A percentile compares a stretch with the other conserved stretches of the same genome.
These are phyloP conservation scores for Ogataea pilisensis DNA, from an alignment of 805 yeast species.

Conservation along the genomic window DNA sequence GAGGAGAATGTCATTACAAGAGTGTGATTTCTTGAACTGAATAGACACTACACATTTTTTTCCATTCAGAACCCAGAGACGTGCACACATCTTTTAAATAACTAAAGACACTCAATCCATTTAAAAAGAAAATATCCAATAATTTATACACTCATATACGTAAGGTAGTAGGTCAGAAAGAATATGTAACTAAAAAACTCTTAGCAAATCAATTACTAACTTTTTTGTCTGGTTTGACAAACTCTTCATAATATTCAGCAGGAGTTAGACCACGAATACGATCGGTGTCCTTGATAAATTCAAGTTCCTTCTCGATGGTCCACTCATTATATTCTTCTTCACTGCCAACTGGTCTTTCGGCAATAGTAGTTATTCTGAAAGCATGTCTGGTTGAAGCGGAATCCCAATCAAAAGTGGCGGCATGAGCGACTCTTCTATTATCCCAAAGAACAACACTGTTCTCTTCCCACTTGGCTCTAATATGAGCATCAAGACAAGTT, in stretches of 20 bases:
- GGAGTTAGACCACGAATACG: slow-evolving; percentile 26
- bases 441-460: slow-evolving; percentile 68
- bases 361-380: slow-evolving; percentile 62
- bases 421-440: slow-evolving; percentile 59
- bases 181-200: background rate
- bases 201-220: background rate
- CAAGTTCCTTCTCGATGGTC: slow-evolving; percentile 10
- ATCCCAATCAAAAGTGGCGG: slow-evolving; percentile 65
- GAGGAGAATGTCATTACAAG: too few relatives aligned
- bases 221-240: background rate
- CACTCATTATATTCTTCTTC: slow-evolving; percentile 15
- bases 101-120: too few relatives aligned
- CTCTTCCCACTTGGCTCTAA: slow-evolving; percentile 62
- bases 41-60: too few relatives aligned
- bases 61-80: too few relatives aligned
- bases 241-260: background rate
- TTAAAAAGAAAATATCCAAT: background rate
- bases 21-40: too few relatives aligned
- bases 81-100: too few relatives aligned
- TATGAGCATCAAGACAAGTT: slow-evolving; percentile 49
- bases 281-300: background rate
- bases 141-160: background rate
- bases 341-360: slow-evolving; percentile 48
- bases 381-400: slow-evolving; percentile 59
- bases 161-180: too few relatives aligned